Evolutionary conservation across 2,329 filamentous ascomycete genomes (phyloP).

Genomic region (Septoria petroselini): DNA sequence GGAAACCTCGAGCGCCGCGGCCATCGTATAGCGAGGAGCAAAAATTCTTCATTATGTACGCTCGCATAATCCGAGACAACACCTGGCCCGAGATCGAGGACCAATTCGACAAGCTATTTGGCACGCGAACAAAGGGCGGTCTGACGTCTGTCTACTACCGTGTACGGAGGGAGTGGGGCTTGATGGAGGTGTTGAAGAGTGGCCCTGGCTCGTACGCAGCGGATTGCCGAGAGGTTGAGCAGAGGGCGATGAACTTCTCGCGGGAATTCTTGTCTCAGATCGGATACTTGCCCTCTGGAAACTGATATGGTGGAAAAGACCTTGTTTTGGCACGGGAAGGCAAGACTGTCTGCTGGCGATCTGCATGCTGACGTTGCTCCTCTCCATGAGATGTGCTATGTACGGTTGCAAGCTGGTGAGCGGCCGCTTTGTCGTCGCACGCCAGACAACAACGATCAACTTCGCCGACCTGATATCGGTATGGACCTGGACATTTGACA

Average conservation of each 20-base stretch:
- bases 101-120: slow-evolving; percentile 28
- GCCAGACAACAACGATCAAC: too few relatives aligned
- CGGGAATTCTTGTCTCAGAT: slow-evolving; percentile 33
- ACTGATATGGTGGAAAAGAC: not conserved
- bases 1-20: slow-evolving; percentile 29
- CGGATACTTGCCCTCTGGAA: slow-evolving; percentile 27
- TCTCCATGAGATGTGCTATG: too few relatives aligned
- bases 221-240: slow-evolving; percentile 31
- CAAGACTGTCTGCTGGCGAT: too few relatives aligned
- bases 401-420: too few relatives aligned
- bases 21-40: slow-evolving; percentile 38
- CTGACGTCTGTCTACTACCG: slow-evolving; percentile 38
- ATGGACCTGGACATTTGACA: too few relatives aligned
- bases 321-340: not conserved
- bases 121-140: slow-evolving; percentile 33
- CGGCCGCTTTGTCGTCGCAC: too few relatives aligned
- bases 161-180: slow-evolving; percentile 35
- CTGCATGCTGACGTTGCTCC: too few relatives aligned
- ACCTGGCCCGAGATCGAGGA: slow-evolving; percentile 35
- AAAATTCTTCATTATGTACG: slow-evolving; percentile 38
- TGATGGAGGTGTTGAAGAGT: slow-evolving; percentile 36
- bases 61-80: slow-evolving; percentile 31
- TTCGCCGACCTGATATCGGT: too few relatives aligned
- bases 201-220: slow-evolving; percentile 28
- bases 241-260: slow-evolving; percentile 31